Evolutionary conservation across 306 rosid genomes (phyloP).

Genomic region (Cucurbita pepo): DNA sequence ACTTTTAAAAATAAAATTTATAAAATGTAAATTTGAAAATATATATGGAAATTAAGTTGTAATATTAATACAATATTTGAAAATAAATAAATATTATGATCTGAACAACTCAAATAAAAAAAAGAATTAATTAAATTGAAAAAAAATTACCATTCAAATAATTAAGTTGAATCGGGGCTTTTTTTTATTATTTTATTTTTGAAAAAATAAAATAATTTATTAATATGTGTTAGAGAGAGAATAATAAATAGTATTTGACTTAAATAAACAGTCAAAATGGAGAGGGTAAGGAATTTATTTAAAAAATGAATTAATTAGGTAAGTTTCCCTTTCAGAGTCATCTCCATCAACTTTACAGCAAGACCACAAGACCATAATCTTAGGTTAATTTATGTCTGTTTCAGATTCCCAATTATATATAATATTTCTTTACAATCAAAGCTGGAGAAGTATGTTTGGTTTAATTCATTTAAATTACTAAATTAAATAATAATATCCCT

Average conservation of each 20-base stretch:
- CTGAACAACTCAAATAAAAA: too few relatives aligned
- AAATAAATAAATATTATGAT: too few relatives aligned
- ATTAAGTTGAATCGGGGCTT: too few relatives aligned
- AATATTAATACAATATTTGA: too few relatives aligned
- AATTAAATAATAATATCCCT: background rate
- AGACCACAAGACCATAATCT: background rate
- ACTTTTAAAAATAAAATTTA: too few relatives aligned
- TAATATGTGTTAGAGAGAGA: too few relatives aligned
- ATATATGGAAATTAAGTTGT: too few relatives aligned
- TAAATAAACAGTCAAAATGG: background rate
- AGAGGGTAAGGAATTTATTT: background rate
- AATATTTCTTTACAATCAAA: background rate
- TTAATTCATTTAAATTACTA: background rate
- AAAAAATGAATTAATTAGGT: background rate
- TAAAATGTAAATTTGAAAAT: too few relatives aligned
- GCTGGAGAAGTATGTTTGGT: background rate
- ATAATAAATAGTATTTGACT: background rate
- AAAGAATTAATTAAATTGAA: too few relatives aligned
- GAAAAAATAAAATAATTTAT: too few relatives aligned
- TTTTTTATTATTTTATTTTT: too few relatives aligned
- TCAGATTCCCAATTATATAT: background rate
- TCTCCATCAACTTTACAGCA: background rate
- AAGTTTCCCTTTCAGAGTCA: background rate
- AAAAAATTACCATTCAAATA: too few relatives aligned
- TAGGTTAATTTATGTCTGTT: background rate